These are phyloP conservation scores for Termitomyces sp. DNA, from an alignment of 768 basidiomycete genomes.

Conservation along the genomic window DNA sequence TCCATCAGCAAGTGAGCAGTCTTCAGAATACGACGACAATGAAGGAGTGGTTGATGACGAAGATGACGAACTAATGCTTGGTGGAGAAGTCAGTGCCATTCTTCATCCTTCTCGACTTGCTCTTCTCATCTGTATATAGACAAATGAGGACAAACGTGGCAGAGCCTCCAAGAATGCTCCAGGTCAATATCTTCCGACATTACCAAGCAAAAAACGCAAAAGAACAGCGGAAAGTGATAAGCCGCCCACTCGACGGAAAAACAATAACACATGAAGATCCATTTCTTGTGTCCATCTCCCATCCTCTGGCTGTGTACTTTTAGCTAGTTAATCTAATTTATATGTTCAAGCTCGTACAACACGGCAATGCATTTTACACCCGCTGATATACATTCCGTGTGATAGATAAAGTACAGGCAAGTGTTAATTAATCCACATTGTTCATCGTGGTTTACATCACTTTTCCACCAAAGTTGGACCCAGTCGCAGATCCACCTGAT, in stretches of 20 bases:
- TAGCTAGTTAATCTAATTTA: neutral
- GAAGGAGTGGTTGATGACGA: constrained; percentile 39
- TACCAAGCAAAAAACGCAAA: constrained; percentile 38
- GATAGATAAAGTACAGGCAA: constrained; percentile 14
- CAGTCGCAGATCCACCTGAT: constrained; percentile 33
- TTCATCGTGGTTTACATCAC: constrained; percentile 35
- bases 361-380: constrained; percentile 9
- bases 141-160: constrained; percentile 29
- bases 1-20: constrained; percentile 9
- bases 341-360: constrained; percentile 13
- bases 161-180: constrained; percentile 11
- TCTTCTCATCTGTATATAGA: constrained; percentile 20
- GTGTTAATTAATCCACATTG: constrained; percentile 8
- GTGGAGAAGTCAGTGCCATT: constrained; percentile 44
- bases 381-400: constrained; percentile 11
- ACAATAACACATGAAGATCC: too few species aligned
- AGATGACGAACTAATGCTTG: constrained; percentile 64
- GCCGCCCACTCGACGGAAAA: constrained; percentile 12
- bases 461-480: constrained; percentile 35
- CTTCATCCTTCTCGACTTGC: neutral
- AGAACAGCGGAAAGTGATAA: constrained; percentile 11
- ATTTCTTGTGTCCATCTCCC: neutral
- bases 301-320: constrained; percentile 5
- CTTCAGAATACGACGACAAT: constrained; percentile 29
- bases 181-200: constrained; percentile 17